These are phyloP conservation scores for Entophlyctis luteolus DNA, from an alignment of 192 early-diverging fungal genomes.

Conservation along the genomic window DNA sequence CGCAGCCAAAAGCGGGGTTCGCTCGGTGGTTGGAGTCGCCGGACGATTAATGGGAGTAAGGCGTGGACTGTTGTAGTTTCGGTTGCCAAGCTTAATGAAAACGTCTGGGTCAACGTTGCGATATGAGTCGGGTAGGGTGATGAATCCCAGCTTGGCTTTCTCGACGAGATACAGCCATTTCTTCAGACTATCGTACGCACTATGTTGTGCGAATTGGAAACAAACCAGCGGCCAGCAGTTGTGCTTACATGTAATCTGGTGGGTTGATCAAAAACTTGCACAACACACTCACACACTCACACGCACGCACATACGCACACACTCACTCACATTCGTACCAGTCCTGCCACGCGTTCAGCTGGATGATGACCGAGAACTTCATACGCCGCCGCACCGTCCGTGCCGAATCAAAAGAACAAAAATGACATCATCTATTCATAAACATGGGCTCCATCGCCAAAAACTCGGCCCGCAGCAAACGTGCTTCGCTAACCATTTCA, in stretches of 20 bases:
- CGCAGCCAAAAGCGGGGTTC: constrained; percentile 18
- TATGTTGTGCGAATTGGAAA: not conserved
- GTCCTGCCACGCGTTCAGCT: constrained; percentile 80
- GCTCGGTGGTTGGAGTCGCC: not conserved
- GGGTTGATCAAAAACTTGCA: constrained; percentile 4
- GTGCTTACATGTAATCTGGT: not conserved
- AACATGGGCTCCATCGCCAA: too few relatives aligned
- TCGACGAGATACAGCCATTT: constrained; percentile 50
- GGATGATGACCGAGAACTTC: constrained; percentile 91
- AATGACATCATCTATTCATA: too few relatives aligned
- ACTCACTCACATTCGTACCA: constrained; percentile 45
- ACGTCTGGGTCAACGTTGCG: constrained; percentile 32
- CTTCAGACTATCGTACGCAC: constrained; percentile 44
- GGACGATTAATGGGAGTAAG: constrained; percentile 19
- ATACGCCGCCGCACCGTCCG: constrained; percentile 36
- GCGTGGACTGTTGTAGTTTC: not conserved
- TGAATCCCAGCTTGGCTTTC: constrained; percentile 40
- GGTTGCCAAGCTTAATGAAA: constrained; percentile 13
- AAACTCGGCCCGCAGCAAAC: too few relatives aligned
- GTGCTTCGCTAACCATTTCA: too few relatives aligned
- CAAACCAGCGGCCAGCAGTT: not conserved
- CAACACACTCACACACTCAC: not conserved
- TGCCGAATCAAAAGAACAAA: too few relatives aligned
- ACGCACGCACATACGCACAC: not conserved
- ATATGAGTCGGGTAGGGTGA: constrained; percentile 31